Evolutionary conservation across 2,329 filamentous ascomycete species (phyloP).

Genomic region (Remersonia thermophila): DNA sequence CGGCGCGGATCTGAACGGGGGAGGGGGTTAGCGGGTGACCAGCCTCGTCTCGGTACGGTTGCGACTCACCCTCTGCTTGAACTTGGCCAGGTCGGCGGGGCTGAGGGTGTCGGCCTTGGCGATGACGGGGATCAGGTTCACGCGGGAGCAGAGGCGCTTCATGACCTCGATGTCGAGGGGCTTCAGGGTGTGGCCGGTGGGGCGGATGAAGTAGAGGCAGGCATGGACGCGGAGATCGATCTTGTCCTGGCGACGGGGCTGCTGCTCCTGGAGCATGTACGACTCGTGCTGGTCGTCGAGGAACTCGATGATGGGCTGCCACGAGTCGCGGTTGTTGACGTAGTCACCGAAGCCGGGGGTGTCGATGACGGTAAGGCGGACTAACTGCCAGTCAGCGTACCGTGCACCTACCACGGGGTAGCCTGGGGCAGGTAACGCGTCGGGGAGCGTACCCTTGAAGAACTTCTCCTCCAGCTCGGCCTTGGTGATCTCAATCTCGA

Average conservation of each 20-base stretch:
- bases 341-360: conserved; percentile 99
- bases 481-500: conserved; percentile 99
- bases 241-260: conserved; percentile 94
- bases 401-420: too few relatives aligned
- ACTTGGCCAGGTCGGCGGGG: conserved; percentile 77
- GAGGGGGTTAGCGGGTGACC: too few relatives aligned
- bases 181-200: conserved; percentile 96
- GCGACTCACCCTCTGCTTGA: conserved; percentile 77
- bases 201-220: conserved; percentile 97
- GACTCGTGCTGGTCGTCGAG: conserved; percentile 99
- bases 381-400: conserved; percentile 34
- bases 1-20: conserved; percentile 62
- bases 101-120: conserved; percentile 98
- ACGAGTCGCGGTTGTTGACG: conserved; percentile 99
- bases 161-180: conserved; percentile 98
- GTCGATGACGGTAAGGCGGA: conserved; percentile 96
- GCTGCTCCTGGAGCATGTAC: conserved; percentile 99
- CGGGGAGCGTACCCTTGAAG: conserved; percentile 75
- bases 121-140: conserved; percentile 96
- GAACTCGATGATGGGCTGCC: conserved; percentile 99
- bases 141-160: conserved; percentile 95
- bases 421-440: not conserved
- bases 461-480: conserved; percentile 99
- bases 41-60: too few relatives aligned
- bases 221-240: conserved; percentile 98